These are phyloP conservation scores for Hansfordia pulvinata DNA, from an alignment of 2,329 filamentous ascomycete species.

Conservation along the genomic window DNA sequence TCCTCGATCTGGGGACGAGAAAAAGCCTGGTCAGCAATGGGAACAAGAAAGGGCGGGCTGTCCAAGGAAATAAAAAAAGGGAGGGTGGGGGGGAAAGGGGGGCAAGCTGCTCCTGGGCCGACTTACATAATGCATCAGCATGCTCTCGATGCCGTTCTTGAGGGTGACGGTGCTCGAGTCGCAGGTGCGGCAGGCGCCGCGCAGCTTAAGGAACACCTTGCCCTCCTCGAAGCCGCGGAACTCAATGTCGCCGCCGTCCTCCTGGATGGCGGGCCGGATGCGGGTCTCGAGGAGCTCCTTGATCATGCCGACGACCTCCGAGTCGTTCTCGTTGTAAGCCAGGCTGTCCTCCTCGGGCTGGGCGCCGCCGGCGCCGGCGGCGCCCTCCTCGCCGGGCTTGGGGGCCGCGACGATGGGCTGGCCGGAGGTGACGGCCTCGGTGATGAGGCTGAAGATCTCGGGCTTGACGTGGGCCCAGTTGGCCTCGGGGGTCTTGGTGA, in stretches of 20 bases:
- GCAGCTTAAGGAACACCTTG: slow-evolving; percentile 71
- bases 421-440: slow-evolving; percentile 76
- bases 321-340: slow-evolving; percentile 78
- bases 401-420: slow-evolving; percentile 65
- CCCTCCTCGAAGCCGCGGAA: slow-evolving; percentile 82
- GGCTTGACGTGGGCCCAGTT: slow-evolving; percentile 94
- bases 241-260: slow-evolving; percentile 96
- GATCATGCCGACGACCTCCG: slow-evolving; percentile 95
- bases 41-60: no score
- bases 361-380: slow-evolving; percentile 22
- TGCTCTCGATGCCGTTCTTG: slow-evolving; percentile 95
- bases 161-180: slow-evolving; percentile 94
- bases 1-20: slow-evolving; percentile 65
- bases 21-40: slow-evolving; percentile 16
- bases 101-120: neutral
- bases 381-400: slow-evolving; percentile 30
- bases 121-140: slow-evolving; percentile 92
- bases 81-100: neutral
- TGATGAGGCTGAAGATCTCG: slow-evolving; percentile 90
- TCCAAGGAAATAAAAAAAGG: no score
- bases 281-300: slow-evolving; percentile 93
- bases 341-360: slow-evolving; percentile 53
- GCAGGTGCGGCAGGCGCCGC: slow-evolving; percentile 89
- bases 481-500: slow-evolving; percentile 77
- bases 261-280: slow-evolving; percentile 89